A percentile compares a stretch with the other conserved stretches of the same genome.
Evolutionary conservation across 257 asterid genomes (phyloP).

Genomic region (Solanum bulbocastanum): DNA sequence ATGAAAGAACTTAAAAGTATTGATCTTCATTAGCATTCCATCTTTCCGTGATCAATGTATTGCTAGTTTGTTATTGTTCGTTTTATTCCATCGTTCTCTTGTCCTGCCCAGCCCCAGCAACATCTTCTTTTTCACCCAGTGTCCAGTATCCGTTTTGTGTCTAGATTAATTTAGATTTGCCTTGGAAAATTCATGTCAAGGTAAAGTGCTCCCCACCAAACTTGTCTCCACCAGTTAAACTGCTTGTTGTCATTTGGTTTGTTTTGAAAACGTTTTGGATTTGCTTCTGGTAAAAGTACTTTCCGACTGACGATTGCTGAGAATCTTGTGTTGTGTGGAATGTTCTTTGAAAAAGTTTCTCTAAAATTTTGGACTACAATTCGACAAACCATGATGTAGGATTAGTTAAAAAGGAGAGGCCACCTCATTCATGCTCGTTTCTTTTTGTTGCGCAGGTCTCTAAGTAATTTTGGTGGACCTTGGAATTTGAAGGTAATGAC

Average conservation of each 20-base stretch:
- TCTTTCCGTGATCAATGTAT: background rate
- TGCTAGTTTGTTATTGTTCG: background rate
- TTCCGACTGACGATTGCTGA: background rate
- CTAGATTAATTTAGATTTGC: background rate
- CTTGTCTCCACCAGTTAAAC: background rate
- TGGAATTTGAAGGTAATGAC: background rate
- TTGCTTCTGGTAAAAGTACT: background rate
- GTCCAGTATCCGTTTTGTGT: background rate
- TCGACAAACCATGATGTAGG: background rate
- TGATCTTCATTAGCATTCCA: background rate
- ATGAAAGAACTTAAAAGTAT: background rate
- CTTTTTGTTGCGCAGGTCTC: background rate
- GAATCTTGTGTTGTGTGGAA: background rate
- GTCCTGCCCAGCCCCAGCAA: background rate
- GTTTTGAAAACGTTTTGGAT: background rate
- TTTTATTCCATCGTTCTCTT: background rate
- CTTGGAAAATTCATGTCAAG: background rate
- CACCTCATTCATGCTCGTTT: background rate
- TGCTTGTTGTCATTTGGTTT: background rate
- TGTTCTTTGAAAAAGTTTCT: background rate
- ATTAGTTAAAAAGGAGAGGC: no score
- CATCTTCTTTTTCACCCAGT: background rate
- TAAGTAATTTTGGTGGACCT: background rate
- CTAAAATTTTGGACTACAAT: background rate
- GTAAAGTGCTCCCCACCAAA: background rate